Percentiles rank a stretch among this genome's conserved stretches.
Conservation (phyloP, 2,329 filamentous ascomycete genomes). For the Colletotrichum melonis region DNA sequence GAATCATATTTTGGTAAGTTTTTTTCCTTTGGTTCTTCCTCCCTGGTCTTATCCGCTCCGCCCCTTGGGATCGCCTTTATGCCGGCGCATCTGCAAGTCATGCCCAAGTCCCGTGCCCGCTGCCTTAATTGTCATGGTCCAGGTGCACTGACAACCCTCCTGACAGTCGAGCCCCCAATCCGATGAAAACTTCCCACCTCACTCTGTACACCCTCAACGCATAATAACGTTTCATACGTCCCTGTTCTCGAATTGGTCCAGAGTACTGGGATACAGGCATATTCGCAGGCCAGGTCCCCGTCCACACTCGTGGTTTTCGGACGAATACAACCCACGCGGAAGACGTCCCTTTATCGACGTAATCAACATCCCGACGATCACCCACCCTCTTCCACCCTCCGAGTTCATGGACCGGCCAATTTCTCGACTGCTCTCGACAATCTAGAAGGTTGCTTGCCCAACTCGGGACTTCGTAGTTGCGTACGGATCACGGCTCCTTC, state of each 20-base stretch:
- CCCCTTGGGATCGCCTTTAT: constrained; percentile 7
- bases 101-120: constrained; percentile 18
- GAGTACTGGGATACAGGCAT: constrained; percentile 23
- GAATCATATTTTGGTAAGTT: constrained; percentile 17
- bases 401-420: constrained; percentile 45
- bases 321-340: constrained; percentile 27
- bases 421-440: constrained; percentile 30
- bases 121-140: constrained; percentile 25
- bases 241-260: constrained; percentile 29
- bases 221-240: constrained; percentile 43
- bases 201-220: constrained; percentile 35
- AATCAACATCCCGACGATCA: constrained; percentile 25
- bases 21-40: not conserved
- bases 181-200: constrained; percentile 33
- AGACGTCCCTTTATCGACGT: constrained; percentile 19
- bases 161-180: constrained; percentile 25
- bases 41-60: constrained; percentile 17
- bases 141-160: constrained; percentile 32
- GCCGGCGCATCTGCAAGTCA: constrained; percentile 29
- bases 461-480: constrained; percentile 8
- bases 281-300: constrained; percentile 4
- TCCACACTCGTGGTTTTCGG: constrained; percentile 25
- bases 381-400: constrained; percentile 3
- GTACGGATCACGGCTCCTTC: constrained; percentile 6
- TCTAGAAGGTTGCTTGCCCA: constrained; percentile 26